Conservation (phyloP, 2,329 filamentous ascomycete species). For the Fusarium longipes region DNA sequence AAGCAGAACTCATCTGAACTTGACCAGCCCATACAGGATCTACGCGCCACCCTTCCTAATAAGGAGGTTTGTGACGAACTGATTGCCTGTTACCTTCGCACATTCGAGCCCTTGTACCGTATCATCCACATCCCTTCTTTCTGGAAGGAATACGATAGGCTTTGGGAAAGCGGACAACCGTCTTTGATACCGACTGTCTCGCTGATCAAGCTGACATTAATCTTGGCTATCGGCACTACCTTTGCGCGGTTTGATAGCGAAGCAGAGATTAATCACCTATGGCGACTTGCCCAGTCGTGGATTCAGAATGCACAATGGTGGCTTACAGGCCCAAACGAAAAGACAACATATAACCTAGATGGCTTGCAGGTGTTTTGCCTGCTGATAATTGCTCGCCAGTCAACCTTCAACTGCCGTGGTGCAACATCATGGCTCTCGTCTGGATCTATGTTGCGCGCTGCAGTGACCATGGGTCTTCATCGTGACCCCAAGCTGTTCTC, state of each 20-base stretch:
- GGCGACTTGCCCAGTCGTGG: constrained; percentile 40
- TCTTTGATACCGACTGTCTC: constrained; percentile 26
- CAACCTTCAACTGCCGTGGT: constrained; percentile 44
- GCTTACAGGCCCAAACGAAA: constrained; percentile 43
- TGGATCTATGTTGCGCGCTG: constrained; percentile 40
- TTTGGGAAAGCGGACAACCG: constrained; percentile 30
- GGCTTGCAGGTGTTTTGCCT: constrained; percentile 44
- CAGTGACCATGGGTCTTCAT: constrained; percentile 45
- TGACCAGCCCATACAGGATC: constrained; percentile 36
- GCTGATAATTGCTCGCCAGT: constrained; percentile 41
- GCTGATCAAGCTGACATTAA: constrained; percentile 38
- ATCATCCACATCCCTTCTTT: constrained; percentile 43
- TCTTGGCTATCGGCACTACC: constrained; percentile 42
- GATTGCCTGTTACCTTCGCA: constrained; percentile 41
- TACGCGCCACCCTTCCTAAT: constrained; percentile 33
- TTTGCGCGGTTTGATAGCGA: constrained; percentile 33
- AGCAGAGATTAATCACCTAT: constrained; percentile 23
- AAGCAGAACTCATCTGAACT: constrained; percentile 23
- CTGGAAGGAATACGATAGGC: constrained; percentile 36
- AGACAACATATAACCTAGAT: constrained; percentile 42
- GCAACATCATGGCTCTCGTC: constrained; percentile 45
- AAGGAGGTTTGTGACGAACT: constrained; percentile 38
- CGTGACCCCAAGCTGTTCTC: constrained; percentile 40
- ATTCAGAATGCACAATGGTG: constrained; percentile 46
- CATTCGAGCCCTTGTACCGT: constrained; percentile 44